These are phyloP conservation scores for Saturnispora silvae DNA, from an alignment of 805 yeast species.

Conservation along the genomic window DNA sequence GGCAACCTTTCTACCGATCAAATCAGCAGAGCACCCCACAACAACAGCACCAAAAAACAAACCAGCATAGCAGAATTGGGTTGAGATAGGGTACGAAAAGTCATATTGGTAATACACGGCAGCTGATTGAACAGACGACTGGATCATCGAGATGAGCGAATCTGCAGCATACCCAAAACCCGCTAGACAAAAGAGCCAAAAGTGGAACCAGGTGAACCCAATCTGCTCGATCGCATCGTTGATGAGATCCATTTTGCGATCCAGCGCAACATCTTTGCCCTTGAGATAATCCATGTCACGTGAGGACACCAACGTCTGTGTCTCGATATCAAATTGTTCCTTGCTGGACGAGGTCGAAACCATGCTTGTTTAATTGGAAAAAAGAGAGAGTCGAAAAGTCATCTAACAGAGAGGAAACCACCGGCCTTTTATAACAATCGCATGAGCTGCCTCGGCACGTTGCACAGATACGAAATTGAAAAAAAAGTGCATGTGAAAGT, in stretches of 20 bases:
- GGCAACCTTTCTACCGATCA: slow-evolving; percentile 43
- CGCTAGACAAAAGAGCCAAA: slow-evolving; percentile 37
- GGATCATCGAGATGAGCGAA: slow-evolving; percentile 39
- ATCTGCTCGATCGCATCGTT: slow-evolving; percentile 50
- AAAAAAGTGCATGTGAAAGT: no score
- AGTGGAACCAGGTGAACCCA: slow-evolving; percentile 49
- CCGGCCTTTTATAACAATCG: no score
- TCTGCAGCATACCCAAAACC: slow-evolving; percentile 51
- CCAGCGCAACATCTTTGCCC: slow-evolving; percentile 27
- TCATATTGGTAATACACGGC: slow-evolving; percentile 38
- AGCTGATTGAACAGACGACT: slow-evolving; percentile 35
- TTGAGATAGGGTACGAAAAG: slow-evolving; percentile 32
- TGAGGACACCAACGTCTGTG: slow-evolving; percentile 1
- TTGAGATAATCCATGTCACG: slow-evolving; percentile 12
- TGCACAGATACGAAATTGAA: no score
- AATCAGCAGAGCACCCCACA: slow-evolving; percentile 48
- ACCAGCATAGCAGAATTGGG: slow-evolving; percentile 40
- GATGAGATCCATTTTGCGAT: slow-evolving; percentile 33
- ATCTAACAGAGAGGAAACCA: no score
- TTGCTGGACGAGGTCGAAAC: neutral
- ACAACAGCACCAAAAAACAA: slow-evolving; percentile 41
- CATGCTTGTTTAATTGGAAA: no score
- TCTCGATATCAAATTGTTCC: neutral
- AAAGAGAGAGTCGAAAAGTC: no score
- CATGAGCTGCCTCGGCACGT: no score